Conservation (phyloP, 768 basidiomycete genomes). For the Leucosporidium yakuticum region DNA sequence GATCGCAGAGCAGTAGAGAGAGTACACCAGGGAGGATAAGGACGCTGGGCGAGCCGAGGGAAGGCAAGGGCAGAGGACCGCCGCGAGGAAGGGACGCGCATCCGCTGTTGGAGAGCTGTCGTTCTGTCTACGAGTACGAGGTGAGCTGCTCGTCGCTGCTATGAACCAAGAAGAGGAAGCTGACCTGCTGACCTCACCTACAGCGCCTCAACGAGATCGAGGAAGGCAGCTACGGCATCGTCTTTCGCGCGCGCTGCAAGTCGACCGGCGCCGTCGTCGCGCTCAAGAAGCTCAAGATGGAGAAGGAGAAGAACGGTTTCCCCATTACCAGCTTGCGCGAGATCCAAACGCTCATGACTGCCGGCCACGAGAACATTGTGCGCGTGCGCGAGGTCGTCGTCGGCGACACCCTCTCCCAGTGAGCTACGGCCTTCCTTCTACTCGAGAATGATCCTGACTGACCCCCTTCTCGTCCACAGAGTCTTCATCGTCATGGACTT, state of each 20-base stretch:
- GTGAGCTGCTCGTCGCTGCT: conserved; percentile 2
- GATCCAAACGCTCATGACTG: conserved; percentile 91
- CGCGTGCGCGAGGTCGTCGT: conserved; percentile 96
- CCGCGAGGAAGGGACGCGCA: conserved; percentile 21
- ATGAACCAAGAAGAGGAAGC: not conserved
- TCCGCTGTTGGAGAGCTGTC: conserved; percentile 29
- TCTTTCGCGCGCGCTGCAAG: conserved; percentile 92
- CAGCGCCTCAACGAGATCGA: conserved; percentile 82
- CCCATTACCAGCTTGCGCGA: conserved; percentile 95
- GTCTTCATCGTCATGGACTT: conserved; percentile 86
- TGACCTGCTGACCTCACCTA: not conserved
- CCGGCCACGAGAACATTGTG: conserved; percentile 73
- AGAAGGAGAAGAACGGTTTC: conserved; percentile 97
- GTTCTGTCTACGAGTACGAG: conserved; percentile 33
- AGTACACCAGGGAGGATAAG: not conserved
- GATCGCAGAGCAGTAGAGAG: not conserved
- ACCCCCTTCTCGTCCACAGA: conserved; percentile 47
- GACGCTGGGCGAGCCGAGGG: not conserved
- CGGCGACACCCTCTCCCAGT: conserved; percentile 98
- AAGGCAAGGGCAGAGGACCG: not conserved
- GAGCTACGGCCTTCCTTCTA: conserved; percentile 48
- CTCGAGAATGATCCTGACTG: not conserved
- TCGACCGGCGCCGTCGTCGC: conserved; percentile 93
- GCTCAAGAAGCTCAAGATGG: conserved; percentile 93
- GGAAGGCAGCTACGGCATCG: conserved; percentile 95